Conservation (phyloP, 768 basidiomycete species). For the Boletellus sp. region DNA sequence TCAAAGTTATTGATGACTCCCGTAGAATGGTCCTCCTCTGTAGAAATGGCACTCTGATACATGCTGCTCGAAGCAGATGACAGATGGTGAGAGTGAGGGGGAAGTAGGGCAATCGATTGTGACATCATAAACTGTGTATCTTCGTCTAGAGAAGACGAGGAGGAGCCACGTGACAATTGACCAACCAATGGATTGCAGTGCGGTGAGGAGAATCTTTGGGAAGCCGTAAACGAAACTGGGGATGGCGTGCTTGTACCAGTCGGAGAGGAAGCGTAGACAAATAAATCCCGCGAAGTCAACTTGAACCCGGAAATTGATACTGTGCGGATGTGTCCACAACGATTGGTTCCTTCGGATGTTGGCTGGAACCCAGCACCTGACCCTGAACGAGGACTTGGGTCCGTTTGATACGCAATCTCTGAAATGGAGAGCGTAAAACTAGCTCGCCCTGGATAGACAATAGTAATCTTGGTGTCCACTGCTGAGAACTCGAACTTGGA, state of each 20-base stretch:
- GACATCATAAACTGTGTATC: conserved; percentile 66
- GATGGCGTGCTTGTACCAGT: conserved; percentile 23
- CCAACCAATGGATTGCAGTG: not conserved
- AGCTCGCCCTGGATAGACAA: conserved; percentile 62
- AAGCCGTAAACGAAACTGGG: conserved; percentile 23
- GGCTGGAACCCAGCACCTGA: conserved; percentile 27
- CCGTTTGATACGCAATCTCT: conserved; percentile 56
- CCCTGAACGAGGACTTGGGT: conserved; percentile 3
- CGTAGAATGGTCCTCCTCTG: conserved; percentile 4
- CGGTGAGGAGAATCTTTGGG: conserved; percentile 8
- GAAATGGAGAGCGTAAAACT: conserved; percentile 58
- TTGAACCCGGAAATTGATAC: conserved; percentile 55
- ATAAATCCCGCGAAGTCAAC: conserved; percentile 49
- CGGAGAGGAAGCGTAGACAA: conserved; percentile 16
- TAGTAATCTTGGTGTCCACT: conserved; percentile 59
- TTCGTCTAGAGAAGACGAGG: conserved; percentile 62
- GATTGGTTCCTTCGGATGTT: conserved; percentile 10
- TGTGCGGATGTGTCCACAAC: conserved; percentile 38
- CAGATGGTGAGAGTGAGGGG: conserved; percentile 44
- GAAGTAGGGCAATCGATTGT: conserved; percentile 66
- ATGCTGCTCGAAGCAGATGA: conserved; percentile 60
- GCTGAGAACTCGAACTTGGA: conserved; percentile 78
- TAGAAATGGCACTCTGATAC: conserved; percentile 73
- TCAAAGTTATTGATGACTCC: not conserved
- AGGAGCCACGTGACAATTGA: conserved; percentile 45